phyloP scores from a whole-genome alignment of 176 grass and related monocot genomes.

The Tillandsia fasciculata region DNA sequence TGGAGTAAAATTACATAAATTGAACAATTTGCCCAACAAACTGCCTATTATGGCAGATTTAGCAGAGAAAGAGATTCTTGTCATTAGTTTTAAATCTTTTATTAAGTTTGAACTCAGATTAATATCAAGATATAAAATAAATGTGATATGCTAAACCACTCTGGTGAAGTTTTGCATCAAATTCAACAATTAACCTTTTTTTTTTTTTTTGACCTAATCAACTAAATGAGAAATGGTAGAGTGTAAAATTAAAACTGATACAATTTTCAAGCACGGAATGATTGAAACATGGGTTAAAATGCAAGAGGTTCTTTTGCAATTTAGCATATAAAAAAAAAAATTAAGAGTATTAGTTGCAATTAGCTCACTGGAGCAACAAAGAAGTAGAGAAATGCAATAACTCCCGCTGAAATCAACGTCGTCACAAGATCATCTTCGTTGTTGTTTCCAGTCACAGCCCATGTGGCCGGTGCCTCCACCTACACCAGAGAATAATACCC shows the following conservation, averaged over 20 bases:
- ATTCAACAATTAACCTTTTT: too few species aligned
- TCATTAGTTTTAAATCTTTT: too few species aligned
- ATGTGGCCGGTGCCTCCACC: conserved; percentile 51
- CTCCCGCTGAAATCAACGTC: conserved; percentile 46
- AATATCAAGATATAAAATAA: too few species aligned
- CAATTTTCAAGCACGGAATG: background rate
- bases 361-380: conserved; percentile 56
- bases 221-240: background rate
- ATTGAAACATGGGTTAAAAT: background rate
- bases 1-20: too few species aligned
- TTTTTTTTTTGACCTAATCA: background rate
- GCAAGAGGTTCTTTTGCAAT: background rate
- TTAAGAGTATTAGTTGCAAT: background rate
- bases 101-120: too few species aligned
- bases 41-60: too few species aligned
- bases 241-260: too few species aligned
- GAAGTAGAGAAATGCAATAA: conserved; percentile 52
- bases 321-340: background rate
- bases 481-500: background rate
- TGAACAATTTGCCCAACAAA: too few species aligned
- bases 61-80: too few species aligned
- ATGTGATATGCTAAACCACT: too few species aligned
- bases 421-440: conserved; percentile 40
- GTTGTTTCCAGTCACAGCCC: conserved; percentile 77
- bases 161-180: too few species aligned